phyloP scores from a whole-genome alignment of 257 asterid species.

The Lithospermum erythrorhizon region DNA sequence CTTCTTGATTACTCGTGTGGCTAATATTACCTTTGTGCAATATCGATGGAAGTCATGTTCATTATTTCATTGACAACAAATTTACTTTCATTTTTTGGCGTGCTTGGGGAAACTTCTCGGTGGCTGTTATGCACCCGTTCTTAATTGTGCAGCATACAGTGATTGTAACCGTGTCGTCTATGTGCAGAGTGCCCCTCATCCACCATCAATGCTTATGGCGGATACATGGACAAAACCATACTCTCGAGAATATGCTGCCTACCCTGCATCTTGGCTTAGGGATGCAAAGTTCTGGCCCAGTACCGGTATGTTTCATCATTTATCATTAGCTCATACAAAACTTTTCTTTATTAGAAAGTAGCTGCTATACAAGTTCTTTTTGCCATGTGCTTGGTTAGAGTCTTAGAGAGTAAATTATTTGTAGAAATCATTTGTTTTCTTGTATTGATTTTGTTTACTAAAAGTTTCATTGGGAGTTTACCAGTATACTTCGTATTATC shows the following conservation, averaged over 20 bases:
- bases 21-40: not conserved
- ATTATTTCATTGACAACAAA: not conserved
- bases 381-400: no score
- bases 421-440: not conserved
- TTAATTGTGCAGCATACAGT: not conserved
- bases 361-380: no score
- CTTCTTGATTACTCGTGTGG: not conserved
- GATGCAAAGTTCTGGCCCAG: constrained; percentile 96
- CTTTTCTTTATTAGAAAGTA: not conserved
- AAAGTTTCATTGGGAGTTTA: no score
- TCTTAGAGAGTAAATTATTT: not conserved
- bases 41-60: not conserved
- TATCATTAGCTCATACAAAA: not conserved
- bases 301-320: constrained; percentile 39
- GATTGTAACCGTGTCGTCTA: constrained; percentile 14
- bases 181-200: constrained; percentile 94
- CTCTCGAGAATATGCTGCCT: constrained; percentile 93
- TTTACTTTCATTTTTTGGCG: not conserved
- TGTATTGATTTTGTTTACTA: not conserved
- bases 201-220: constrained; percentile 93
- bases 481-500: no score
- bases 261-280: constrained; percentile 94
- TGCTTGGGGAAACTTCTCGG: not conserved
- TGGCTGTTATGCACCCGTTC: not conserved
- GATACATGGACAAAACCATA: constrained; percentile 92